Evolutionary conservation across 192 early-diverging fungal genomes (phyloP), one percentile per base, ranked within the genome.

Genomic region (Coemansia brasiliensis): DNA sequence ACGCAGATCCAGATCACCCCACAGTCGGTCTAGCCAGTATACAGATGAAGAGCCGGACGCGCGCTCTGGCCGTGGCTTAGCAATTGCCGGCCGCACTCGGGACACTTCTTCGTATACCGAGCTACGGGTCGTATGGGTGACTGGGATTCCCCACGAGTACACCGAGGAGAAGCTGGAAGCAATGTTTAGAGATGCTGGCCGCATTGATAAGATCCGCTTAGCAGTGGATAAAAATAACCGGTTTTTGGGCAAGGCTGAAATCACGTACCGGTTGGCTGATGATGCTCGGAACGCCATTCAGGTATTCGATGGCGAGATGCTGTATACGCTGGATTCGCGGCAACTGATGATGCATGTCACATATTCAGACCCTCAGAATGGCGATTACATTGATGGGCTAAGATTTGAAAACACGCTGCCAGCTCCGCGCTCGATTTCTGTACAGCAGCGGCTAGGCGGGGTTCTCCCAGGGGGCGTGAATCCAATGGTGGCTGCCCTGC

Each of bases 231-330:
- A 43, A 2, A 43, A 58, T 16, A 55, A 40, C 4, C 61, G 61
- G 5, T 79, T 79, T 57, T 21, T 59, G 12, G 75, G 75, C 21
- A 79, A 69, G 39, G 62, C 62, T 2, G 75, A 79, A 37, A 43
- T 79, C 5, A 26, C 54, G 15, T 79, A 79, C 59, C 46, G 69
- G 21, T 43, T 61, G 6, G 15, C 75, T 0, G 75, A 79, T 4
- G 65, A 72, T 37, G 75, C 75, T 10, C 75, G 75, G 13, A 65
- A 65, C 39, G 75, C 75, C 12, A 68, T 79, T 38, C 75, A 79
- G 61, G 49, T 55, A 26, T 79, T 79, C 56, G 75, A 79, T 17
- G 75, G 75, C 25, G 75, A 79, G 50, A 53, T 38, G 17, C 62
- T 79, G 6, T 79, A 72, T 38, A 55, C 65, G 11, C 52, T 61